phyloP scores from a whole-genome alignment of 2,329 filamentous ascomycete species.

The Fusarium algeriense region DNA sequence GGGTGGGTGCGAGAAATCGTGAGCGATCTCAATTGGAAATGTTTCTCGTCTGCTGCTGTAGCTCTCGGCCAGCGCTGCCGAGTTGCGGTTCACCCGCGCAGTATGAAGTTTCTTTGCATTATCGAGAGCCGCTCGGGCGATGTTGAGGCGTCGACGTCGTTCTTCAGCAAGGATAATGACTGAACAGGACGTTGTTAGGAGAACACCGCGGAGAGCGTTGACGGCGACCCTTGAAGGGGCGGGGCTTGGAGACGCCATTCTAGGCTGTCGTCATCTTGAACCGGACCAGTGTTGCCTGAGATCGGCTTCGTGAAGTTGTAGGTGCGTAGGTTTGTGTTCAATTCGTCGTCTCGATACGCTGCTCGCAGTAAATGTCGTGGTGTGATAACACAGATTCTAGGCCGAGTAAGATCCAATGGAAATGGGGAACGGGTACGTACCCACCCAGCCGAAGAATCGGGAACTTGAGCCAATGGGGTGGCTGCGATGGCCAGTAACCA shows the following conservation, averaged over 20 bases:
- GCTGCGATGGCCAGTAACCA: neutral
- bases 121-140: conserved; percentile 62
- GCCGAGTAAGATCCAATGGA: conserved; percentile 24
- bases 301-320: conserved; percentile 4
- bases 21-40: conserved; percentile 42
- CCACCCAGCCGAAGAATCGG: neutral
- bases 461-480: conserved; percentile 17
- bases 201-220: conserved; percentile 66
- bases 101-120: conserved; percentile 66
- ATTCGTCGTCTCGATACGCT: conserved; percentile 44
- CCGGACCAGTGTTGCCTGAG: conserved; percentile 10
- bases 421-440: conserved; percentile 25
- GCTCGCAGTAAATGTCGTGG: conserved; percentile 36
- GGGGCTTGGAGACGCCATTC: conserved; percentile 61
- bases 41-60: conserved; percentile 42
- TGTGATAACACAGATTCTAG: conserved; percentile 37
- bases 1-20: conserved; percentile 41
- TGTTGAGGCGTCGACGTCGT: conserved; percentile 65
- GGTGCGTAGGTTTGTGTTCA: conserved; percentile 22
- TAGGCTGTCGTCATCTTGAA: conserved; percentile 47
- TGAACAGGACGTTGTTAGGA: conserved; percentile 69
- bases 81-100: conserved; percentile 49
- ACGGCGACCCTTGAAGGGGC: conserved; percentile 68
- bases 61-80: conserved; percentile 47
- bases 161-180: conserved; percentile 68